Conservation (phyloP, 106 monocot genomes). For the Alisma plantagoaquatica region DNA sequence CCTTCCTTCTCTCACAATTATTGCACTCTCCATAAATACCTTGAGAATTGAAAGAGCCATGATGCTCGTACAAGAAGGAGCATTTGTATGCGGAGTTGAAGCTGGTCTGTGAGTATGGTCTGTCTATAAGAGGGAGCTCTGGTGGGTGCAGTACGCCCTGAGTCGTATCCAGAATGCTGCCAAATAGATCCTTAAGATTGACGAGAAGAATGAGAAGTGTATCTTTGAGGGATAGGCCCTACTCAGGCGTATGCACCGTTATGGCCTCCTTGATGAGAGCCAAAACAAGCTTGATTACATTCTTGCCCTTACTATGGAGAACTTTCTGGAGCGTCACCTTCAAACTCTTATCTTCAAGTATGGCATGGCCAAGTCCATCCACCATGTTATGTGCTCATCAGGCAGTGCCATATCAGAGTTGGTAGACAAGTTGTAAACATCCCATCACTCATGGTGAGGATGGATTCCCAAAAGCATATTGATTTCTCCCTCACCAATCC, state of each 20-base stretch:
- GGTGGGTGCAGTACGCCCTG: constrained; percentile 72
- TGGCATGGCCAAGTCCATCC: no score
- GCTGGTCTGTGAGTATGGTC: constrained; percentile 80
- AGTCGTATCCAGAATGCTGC: constrained; percentile 78
- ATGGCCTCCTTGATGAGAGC: no score
- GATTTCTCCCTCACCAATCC: no score
- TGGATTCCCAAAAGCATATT: no score
- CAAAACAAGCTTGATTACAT: constrained; percentile 88
- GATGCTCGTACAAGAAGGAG: constrained; percentile 82
- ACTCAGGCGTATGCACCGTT: constrained; percentile 59
- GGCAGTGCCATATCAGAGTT: constrained; percentile 53
- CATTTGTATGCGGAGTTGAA: constrained; percentile 74
- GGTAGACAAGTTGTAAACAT: no score
- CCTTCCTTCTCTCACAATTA: no score
- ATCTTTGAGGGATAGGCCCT: constrained; percentile 88
- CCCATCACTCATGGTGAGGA: no score
- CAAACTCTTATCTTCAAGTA: constrained; percentile 79
- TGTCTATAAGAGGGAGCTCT: constrained; percentile 73
- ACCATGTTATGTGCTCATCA: constrained; percentile 47
- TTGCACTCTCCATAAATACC: no score
- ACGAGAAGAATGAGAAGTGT: constrained; percentile 65
- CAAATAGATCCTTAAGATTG: constrained; percentile 65
- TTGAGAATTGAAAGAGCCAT: constrained; percentile 90
- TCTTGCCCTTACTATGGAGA: constrained; percentile 71
- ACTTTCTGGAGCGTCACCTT: constrained; percentile 68